Evolutionary conservation across 495 filamentous ascomycete genomes (phyloP), one percentile per base, ranked within the genome.

Genomic region (Penicillium malachiteum): DNA sequence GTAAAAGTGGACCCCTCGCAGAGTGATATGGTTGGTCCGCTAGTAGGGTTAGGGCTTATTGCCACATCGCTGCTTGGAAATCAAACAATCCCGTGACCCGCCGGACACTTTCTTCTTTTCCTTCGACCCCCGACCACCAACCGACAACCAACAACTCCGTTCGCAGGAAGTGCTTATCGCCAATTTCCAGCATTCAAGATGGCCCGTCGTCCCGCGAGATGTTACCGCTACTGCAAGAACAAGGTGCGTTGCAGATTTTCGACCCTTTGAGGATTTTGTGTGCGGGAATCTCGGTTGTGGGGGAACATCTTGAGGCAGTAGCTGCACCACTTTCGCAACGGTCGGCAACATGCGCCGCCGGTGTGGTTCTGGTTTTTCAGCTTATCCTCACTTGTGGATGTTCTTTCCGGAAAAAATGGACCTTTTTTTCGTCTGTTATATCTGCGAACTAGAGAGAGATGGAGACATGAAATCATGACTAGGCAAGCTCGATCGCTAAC

Each of bases 151-250:
- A 62, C 61, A 66, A 63, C 30, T 26, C 43, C 62, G 74, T 78
- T 79, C 74, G 73, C 76, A 80, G 66, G 75, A 79, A 80, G 74
- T 74, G 75, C 75, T 81, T 67, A 76, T 67, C 71, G 72, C 75
- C 74, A 73, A 74, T 70, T 74, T 74, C 75, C 80, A 85, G 74
- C 81, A 79, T 78, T 86, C 86, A 89, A 85, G 79, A 98, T 98
- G 94, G 94, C 94, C 72, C 89, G 94, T 75, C 90, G 94, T 84
- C 94, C 94, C 67, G 94, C 94, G 65, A 85, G 95, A 81, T 98
- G 94, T 81, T 98, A 98, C 87, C 92, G 94, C 77, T 98, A 98
- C 87, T 98, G 94, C 91, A 97, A 97, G 91, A 97, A 97, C 88
- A 96, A 96, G 93, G 90, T 94, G 75, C 78, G 87, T 63, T 83